Evolutionary conservation across 1,139 yeast genomes (phyloP).

Genomic region (Saccharomycopsis hybrid): DNA sequence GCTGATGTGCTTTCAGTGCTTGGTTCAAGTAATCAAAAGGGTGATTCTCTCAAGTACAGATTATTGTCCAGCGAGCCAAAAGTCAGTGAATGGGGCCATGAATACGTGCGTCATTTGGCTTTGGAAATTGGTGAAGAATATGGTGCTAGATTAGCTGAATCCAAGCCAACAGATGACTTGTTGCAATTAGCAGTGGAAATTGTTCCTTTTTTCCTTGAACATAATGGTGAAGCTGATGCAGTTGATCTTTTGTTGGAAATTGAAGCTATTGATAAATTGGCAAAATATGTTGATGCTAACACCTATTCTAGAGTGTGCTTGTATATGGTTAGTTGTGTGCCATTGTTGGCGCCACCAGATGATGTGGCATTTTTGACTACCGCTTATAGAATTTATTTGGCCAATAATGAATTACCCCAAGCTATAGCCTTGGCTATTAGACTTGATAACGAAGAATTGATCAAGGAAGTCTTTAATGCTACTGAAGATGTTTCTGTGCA

Average conservation of each 20-base stretch:
- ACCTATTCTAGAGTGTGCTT: slow-evolving; percentile 87
- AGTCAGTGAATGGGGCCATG: slow-evolving; percentile 95
- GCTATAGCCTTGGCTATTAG: slow-evolving; percentile 87
- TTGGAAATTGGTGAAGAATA: slow-evolving; percentile 89
- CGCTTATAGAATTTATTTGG: slow-evolving; percentile 81
- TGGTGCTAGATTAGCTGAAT: slow-evolving; percentile 56
- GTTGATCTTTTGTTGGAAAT: slow-evolving; percentile 87
- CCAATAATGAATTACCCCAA: slow-evolving; percentile 77
- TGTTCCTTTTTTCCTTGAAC: slow-evolving; percentile 85
- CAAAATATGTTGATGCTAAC: slow-evolving; percentile 77
- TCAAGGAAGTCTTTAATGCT: slow-evolving; percentile 69
- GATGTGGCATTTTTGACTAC: slow-evolving; percentile 81
- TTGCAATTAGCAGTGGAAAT: slow-evolving; percentile 65
- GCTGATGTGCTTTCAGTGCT: slow-evolving; percentile 90
- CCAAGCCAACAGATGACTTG: slow-evolving; percentile 40
- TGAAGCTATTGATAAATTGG: slow-evolving; percentile 77
- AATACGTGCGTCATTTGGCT: slow-evolving; percentile 92
- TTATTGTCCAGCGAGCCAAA: slow-evolving; percentile 56
- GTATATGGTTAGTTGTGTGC: slow-evolving; percentile 93
- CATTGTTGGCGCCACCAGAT: slow-evolving; percentile 92
- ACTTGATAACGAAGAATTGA: slow-evolving; percentile 74
- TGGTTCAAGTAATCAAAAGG: slow-evolving; percentile 78
- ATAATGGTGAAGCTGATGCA: slow-evolving; percentile 98
- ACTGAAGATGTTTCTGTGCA: slow-evolving; percentile 69
- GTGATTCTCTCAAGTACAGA: slow-evolving; percentile 78